phyloP scores from a whole-genome alignment of 2,329 filamentous ascomycete genomes.

The Aspergillus quadricinctus region DNA sequence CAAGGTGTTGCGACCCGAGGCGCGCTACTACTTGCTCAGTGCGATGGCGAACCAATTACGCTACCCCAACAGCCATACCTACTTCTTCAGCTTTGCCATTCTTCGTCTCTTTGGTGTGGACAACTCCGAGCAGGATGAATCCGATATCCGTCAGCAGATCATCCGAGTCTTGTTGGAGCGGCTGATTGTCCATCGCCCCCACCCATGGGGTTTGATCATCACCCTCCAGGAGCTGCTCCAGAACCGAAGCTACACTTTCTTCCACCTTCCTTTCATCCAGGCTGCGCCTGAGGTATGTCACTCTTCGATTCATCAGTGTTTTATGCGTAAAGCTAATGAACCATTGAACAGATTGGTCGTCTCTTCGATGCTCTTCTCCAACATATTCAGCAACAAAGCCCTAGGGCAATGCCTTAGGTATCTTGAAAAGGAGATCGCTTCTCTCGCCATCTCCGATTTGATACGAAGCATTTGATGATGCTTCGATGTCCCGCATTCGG shows the following conservation, averaged over 20 bases:
- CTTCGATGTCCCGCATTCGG: conserved; percentile 20
- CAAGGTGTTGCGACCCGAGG: conserved; percentile 69
- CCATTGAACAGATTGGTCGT: conserved; percentile 36
- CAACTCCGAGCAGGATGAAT: conserved; percentile 63
- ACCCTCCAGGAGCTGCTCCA: conserved; percentile 86
- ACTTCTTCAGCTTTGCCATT: conserved; percentile 84
- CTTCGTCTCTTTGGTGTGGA: conserved; percentile 81
- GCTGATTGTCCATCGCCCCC: conserved; percentile 80
- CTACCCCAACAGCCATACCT: conserved; percentile 82
- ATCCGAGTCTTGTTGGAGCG: conserved; percentile 84
- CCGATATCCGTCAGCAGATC: conserved; percentile 83
- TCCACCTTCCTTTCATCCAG: conserved; percentile 89
- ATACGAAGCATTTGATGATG: conserved; percentile 20
- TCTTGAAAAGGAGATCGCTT: conserved; percentile 7
- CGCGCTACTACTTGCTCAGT: conserved; percentile 76
- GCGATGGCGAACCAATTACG: conserved; percentile 89
- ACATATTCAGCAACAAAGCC: conserved; percentile 47
- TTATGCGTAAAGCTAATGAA: conserved; percentile 2
- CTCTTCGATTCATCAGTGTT: neutral
- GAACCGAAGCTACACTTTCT: conserved; percentile 87
- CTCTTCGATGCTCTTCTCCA: conserved; percentile 44
- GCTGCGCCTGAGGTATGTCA: conserved; percentile 71
- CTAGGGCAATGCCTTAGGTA: conserved; percentile 33
- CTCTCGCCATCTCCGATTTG: conserved; percentile 11
- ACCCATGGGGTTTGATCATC: conserved; percentile 91